Evolutionary conservation across 2,329 filamentous ascomycete genomes (phyloP).

Genomic region (Aspergillus phoenicis): DNA sequence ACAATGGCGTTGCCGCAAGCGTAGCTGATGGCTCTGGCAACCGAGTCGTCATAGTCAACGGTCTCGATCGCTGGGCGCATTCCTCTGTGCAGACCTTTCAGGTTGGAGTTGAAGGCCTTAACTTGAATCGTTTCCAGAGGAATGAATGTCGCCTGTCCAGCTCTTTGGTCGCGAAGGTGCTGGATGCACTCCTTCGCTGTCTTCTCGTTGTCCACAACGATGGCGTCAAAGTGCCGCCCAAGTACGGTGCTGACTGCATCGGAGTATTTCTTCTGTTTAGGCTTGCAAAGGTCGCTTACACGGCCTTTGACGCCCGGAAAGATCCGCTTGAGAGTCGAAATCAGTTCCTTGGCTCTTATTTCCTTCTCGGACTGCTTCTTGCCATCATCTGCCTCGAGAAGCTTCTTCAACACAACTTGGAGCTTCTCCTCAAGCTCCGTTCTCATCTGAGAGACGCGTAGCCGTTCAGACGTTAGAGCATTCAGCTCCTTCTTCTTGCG

Average conservation of each 20-base stretch:
- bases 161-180: slow-evolving; percentile 87
- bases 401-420: slow-evolving; percentile 74
- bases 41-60: slow-evolving; percentile 84
- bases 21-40: slow-evolving; percentile 91
- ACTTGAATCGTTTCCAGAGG: slow-evolving; percentile 97
- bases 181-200: slow-evolving; percentile 92
- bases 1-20: slow-evolving; percentile 94
- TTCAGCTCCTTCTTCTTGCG: slow-evolving; percentile 90
- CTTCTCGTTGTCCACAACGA: slow-evolving; percentile 94
- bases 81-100: slow-evolving; percentile 85
- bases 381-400: slow-evolving; percentile 83
- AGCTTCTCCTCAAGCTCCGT: slow-evolving; percentile 93
- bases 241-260: slow-evolving; percentile 91
- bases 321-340: slow-evolving; percentile 83
- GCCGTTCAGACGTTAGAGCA: slow-evolving; percentile 77
- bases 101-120: slow-evolving; percentile 81
- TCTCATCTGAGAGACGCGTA: slow-evolving; percentile 76
- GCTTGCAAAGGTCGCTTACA: slow-evolving; percentile 87
- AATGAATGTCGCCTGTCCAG: slow-evolving; percentile 88
- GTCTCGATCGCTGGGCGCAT: slow-evolving; percentile 90
- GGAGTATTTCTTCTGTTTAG: slow-evolving; percentile 95
- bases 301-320: slow-evolving; percentile 90
- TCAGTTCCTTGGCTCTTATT: slow-evolving; percentile 74
- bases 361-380: slow-evolving; percentile 85
- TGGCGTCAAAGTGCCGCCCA: slow-evolving; percentile 88